A percentile compares a stretch with the other conserved stretches of the same genome.
phyloP scores from a whole-genome alignment of 2,329 filamentous ascomycete species.

The Sclerotinia spermophila region DNA sequence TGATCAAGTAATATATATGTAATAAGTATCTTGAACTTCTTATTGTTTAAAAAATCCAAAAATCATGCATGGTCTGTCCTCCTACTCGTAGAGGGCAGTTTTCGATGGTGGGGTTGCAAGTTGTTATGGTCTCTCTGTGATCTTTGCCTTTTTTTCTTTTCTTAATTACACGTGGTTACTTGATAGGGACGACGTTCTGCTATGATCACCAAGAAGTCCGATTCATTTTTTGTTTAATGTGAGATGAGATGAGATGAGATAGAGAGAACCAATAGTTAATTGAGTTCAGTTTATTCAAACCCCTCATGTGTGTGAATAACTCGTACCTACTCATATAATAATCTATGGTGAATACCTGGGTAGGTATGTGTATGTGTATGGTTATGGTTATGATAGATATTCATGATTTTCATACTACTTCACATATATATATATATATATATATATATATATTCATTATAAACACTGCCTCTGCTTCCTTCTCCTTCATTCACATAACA shows the following conservation, averaged over 20 bases:
- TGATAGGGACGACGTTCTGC: neutral
- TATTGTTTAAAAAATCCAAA: neutral
- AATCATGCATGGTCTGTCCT: neutral
- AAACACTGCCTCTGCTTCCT: neutral
- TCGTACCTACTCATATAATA: neutral
- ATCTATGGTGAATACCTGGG: neutral
- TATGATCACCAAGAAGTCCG: conserved; percentile 1
- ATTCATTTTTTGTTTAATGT: too few relatives aligned
- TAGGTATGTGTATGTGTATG: too few relatives aligned
- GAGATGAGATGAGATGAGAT: neutral
- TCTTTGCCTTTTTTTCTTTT: neutral
- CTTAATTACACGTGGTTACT: too few relatives aligned
- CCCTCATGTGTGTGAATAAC: neutral
- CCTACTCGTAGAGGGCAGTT: too few relatives aligned
- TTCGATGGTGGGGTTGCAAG: conserved; percentile 7
- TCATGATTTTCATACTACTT: neutral
- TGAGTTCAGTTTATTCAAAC: neutral
- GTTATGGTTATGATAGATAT: too few relatives aligned
- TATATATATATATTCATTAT: neutral
- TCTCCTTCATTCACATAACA: neutral
- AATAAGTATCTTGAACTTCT: too few relatives aligned
- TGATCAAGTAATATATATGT: too few relatives aligned
- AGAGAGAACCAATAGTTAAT: neutral
- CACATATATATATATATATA: neutral
- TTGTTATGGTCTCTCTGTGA: neutral